Conservation (phyloP, 2,329 filamentous ascomycete species). For the Penicillium sp. region DNA sequence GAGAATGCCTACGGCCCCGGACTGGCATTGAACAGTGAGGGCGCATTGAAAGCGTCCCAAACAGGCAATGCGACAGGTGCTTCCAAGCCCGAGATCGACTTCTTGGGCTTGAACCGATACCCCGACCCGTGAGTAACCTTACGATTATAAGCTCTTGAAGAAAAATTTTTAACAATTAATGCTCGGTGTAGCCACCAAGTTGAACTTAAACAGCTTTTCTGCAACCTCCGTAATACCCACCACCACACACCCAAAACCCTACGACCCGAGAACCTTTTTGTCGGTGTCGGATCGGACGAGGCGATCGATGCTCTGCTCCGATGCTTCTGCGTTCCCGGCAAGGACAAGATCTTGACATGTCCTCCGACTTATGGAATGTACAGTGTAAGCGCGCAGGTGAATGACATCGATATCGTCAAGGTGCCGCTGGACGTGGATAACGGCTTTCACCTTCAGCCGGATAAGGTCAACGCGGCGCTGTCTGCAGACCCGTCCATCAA, state of each 20-base stretch:
- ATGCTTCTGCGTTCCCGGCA: slow-evolving; percentile 83
- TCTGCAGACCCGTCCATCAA: slow-evolving; percentile 66
- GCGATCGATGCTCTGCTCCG: slow-evolving; percentile 90
- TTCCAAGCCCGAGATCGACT: slow-evolving; percentile 60
- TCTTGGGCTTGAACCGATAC: slow-evolving; percentile 83
- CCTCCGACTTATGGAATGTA: slow-evolving; percentile 99
- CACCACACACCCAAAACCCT: slow-evolving; percentile 69
- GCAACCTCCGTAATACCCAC: slow-evolving; percentile 76
- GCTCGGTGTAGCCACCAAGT: slow-evolving; percentile 61
- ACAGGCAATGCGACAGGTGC: slow-evolving; percentile 39
- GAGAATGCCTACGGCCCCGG: slow-evolving; percentile 94
- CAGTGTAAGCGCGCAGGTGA: slow-evolving; percentile 85
- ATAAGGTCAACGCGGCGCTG: slow-evolving; percentile 62
- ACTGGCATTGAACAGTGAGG: slow-evolving; percentile 51
- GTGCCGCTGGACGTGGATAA: slow-evolving; percentile 73
- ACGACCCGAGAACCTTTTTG: slow-evolving; percentile 78
- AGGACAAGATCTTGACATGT: slow-evolving; percentile 87
- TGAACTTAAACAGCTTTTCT: slow-evolving; percentile 79
- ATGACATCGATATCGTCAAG: slow-evolving; percentile 80
- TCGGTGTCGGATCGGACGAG: slow-evolving; percentile 94
- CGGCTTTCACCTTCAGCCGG: slow-evolving; percentile 67
- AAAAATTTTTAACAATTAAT: not conserved
- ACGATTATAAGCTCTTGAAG: not conserved
- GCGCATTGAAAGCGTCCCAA: slow-evolving; percentile 44
- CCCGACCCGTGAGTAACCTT: slow-evolving; percentile 64